Base-by-base conservation (phyloP, 805 yeast species). In the Saccharomycopsis guyanensis region DNA sequence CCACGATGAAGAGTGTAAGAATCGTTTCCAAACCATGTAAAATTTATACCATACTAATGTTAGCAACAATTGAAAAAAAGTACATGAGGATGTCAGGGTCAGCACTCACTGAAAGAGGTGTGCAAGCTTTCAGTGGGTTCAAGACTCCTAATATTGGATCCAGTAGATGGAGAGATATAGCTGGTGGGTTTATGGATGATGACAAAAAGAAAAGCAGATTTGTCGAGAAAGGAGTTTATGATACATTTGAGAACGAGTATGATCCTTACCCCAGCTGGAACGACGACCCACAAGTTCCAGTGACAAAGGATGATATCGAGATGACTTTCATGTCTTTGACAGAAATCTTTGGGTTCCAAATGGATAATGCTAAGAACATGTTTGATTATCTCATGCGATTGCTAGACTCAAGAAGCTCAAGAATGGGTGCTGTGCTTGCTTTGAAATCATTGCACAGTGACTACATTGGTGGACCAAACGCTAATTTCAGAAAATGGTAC, bases 81-180 rank as follows among this genome's bases (percentile, higher is more conserved):
- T 13, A 13, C 13, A 10, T 27, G 12, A 8, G 13, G 8, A 13
- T 8, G 12, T 27, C 50, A 48, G 20, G 50, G 45, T 56, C 62
- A 7, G 64, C 64, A 6, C 43, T 60, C 23, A 59, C 62, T 6
- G 64, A 59, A 10, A 48, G 56, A 45, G 59, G 62, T 37, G 56
- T 78, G 5, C 73, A 76, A 65, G 94, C 95, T 2, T 88, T 85
- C 57, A 96, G 96, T 52, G 96, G 96, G 45, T 88, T 88, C 95
- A 96, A 88, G 66, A 86, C 86, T 59, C 95, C 95, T 50, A 86
- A 87, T 59, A 78, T 86, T 62, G 86, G 95, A 0, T 86, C 86
- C 64, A 89, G 88, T 6, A 86, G 74, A 38, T 70, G 76, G 73
- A 65, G 64, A 43, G 71, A 71, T 44, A 60, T 58, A 27, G 56